Percentiles rank a stretch among this genome's conserved stretches.
These are phyloP conservation scores for Heteromeles arbutifolia DNA, from an alignment of 306 rosid species.

Conservation along the genomic window DNA sequence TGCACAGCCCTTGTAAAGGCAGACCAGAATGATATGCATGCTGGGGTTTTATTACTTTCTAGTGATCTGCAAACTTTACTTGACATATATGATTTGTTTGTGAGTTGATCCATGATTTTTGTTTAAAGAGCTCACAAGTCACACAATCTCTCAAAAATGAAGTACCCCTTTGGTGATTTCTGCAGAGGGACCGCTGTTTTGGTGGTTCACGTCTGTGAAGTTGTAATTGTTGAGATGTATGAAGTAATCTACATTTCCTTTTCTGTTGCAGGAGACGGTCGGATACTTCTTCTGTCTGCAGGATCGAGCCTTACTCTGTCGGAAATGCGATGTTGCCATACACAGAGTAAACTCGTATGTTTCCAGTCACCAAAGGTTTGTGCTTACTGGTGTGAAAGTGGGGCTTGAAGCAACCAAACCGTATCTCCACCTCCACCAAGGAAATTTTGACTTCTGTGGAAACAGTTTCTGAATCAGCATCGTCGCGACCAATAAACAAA, in stretches of 20 bases:
- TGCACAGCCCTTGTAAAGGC: no score
- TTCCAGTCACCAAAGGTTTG: constrained; percentile 22
- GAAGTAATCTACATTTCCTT: background rate
- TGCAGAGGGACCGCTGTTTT: no score
- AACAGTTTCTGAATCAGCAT: background rate
- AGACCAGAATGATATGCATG: background rate
- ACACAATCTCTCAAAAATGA: no score
- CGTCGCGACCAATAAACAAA: background rate
- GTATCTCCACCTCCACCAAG: background rate
- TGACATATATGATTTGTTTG: no score
- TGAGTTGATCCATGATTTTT: no score
- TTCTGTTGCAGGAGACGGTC: constrained; percentile 37
- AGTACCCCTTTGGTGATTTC: no score
- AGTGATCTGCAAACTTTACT: no score
- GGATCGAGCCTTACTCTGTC: constrained; percentile 65
- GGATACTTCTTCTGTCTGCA: constrained; percentile 69
- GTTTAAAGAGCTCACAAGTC: no score
- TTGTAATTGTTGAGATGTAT: background rate
- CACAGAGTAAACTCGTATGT: constrained; percentile 24
- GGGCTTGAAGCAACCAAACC: constrained; percentile 25
- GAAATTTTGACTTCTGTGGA: background rate
- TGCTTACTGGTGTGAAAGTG: constrained; percentile 27
- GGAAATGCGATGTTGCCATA: constrained; percentile 56
- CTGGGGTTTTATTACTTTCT: no score
- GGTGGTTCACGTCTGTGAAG: background rate